Evolutionary conservation across 1,284 basidiomycete genomes (phyloP).

Genomic region (Uromyces viciae-fabae): DNA sequence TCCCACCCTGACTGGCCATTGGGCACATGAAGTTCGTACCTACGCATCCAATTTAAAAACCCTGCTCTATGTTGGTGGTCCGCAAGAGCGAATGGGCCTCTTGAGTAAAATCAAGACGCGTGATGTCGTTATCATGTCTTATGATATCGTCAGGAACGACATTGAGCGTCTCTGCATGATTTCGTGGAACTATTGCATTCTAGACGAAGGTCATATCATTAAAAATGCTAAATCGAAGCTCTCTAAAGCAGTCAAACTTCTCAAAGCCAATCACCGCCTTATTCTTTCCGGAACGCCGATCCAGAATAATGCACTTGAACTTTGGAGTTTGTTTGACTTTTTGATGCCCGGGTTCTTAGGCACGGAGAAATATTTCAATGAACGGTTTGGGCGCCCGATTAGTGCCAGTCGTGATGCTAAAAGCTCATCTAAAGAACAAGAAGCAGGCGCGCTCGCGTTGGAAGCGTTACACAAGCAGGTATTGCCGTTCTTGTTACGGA

Average conservation of each 20-base stretch:
- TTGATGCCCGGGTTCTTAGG: conserved; percentile 99
- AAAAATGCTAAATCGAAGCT: conserved; percentile 98
- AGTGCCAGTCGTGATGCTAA: conserved; percentile 92
- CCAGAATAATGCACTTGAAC: conserved; percentile 96
- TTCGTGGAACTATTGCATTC: conserved; percentile 91
- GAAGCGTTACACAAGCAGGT: conserved; percentile 99
- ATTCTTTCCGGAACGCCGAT: conserved; percentile 97
- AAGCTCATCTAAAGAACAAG: conserved; percentile 74
- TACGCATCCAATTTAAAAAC: conserved; percentile 82
- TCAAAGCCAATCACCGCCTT: conserved; percentile 84
- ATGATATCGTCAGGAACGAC: conserved; percentile 96
- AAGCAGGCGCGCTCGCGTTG: conserved; percentile 85
- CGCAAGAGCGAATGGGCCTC: conserved; percentile 74
- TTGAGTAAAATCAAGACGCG: conserved; percentile 66
- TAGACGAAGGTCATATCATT: conserved; percentile 98
- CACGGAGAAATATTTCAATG: conserved; percentile 89
- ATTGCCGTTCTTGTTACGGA: conserved; percentile 91
- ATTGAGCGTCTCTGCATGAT: conserved; percentile 70
- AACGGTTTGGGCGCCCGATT: conserved; percentile 93
- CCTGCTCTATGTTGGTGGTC: conserved; percentile 82
- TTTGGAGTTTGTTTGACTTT: conserved; percentile 99
- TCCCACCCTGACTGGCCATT: conserved; percentile 93
- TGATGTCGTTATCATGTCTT: conserved; percentile 93
- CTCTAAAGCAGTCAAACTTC: conserved; percentile 88
- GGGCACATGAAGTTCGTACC: conserved; percentile 95